Base-by-base conservation (phyloP, 78 protist species). In the Polysphondylium violaceum region DNA sequence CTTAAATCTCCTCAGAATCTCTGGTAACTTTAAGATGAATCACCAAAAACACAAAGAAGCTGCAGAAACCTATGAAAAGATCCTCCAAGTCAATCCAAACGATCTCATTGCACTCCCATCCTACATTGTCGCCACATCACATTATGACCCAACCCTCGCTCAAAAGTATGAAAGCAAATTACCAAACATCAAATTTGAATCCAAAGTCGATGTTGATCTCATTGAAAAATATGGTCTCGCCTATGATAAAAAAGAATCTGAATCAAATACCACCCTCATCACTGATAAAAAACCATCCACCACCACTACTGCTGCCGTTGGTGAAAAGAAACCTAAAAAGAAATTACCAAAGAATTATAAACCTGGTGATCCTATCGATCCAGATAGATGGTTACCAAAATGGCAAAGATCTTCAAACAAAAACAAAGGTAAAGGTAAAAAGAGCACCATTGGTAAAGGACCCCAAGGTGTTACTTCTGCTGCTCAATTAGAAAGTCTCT, bases 381-480 rank as follows among this genome's bases (percentile, higher is more conserved):
- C 91, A 51, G 91, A 71, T 51, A 60, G 91, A 56, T 83, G 91
- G 91, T 58, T 83, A 59, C 91, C 91, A 83, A 83, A 83, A 59
- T 83, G 79, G 78, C 91, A 69, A 59, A 63, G 91, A 40, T 36
- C 91, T 21, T 38, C 43, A 21, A 60, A 73, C 23, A 69, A 74
- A 56, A 25, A 23, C 21, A 56, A 29, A 38, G 40, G 78, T 68
- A 38, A 41, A 25, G 69, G 41, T 31, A 83, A 67, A 17, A 7
- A 29, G 1, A 61, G 55, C 23, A 4, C 8, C 1, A 43, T 83
- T 19, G 6, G 40, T 16, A 51, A 74, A 59, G 91, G 91, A 14
- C 73, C 91, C 25, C 91, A 83, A 83, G 91, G 91, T 83, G 55
- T 83, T 25, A 27, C 68, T 0, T 56, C 91, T 25, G 27, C 63